Base-by-base conservation (phyloP, 2,329 filamentous ascomycete genomes). In the Epicoccum sorghinum region DNA sequence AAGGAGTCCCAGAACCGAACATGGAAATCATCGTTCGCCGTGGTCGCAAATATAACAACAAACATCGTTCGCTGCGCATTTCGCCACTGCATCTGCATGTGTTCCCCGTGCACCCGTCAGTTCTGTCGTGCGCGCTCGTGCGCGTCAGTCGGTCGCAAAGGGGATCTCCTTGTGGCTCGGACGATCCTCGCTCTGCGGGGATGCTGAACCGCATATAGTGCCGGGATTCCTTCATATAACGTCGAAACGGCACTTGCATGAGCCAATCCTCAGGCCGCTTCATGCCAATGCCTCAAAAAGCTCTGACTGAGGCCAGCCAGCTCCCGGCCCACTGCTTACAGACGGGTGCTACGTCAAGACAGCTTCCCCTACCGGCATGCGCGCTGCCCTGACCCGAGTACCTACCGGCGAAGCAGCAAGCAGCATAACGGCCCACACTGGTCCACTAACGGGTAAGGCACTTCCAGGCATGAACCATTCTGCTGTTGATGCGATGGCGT, bases 211-310 rank as follows among this genome's bases (percentile, higher is more conserved):
- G 72, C 70, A 68, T 75, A 75, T 76, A 71, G 69, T 18, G 52
- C n/a, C 68, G 47, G 50, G 72, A 69, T 51, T 52, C 38, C 53
- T 53, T 59, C 66, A 66, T 71, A 70, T 64, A 63, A 54, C 66
- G 68, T 71, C 74, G 70, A 76, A 75, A 75, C 73, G 67, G 70
- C 68, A 68, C 69, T 62, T 65, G 73, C 71, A 72, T 72, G 70
- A 72, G 72, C 69, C 70, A 69, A 68, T 71, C 69, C 54, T 72
- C 68, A 70, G 61, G 65, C 68, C 64, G 61, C 58, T 59, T 66
- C 18, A 69, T 70, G 68, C 69, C 64, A 65, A 72, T 74, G 72
- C 70, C 67, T 72, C 70, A 68, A 57, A 66, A 66, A 69, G 66
- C 62, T 56, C 59, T 62, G 59, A 59, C 50, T 59, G 57, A 62